phyloP scores from a whole-genome alignment of 1,284 basidiomycete genomes.

The Marasmius fiardii region DNA sequence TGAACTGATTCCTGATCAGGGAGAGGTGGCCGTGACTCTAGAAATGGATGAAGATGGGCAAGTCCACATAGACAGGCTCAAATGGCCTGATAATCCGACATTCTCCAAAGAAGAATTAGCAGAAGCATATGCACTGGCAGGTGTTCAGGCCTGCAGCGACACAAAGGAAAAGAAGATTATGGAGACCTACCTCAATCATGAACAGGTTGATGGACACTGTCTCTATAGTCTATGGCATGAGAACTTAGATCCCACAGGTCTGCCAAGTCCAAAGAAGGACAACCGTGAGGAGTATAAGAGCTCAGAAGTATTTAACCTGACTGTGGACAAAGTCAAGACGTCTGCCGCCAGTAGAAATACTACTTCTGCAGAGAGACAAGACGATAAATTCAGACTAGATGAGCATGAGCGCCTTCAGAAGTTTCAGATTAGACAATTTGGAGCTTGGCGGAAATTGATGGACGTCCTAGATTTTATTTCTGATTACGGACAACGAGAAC shows the following conservation, averaged over 20 bases:
- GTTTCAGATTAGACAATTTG: background rate
- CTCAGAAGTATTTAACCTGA: background rate
- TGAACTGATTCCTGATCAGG: conserved; percentile 1
- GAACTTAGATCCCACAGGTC: background rate
- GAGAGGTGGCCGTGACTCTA: conserved; percentile 3
- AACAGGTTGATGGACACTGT: background rate
- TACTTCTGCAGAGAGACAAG: background rate
- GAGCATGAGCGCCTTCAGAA: background rate
- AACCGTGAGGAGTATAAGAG: too few species aligned
- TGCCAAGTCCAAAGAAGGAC: background rate
- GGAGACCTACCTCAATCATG: too few species aligned
- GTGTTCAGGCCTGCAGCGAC: too few species aligned
- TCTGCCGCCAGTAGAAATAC: background rate
- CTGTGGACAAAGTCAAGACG: background rate
- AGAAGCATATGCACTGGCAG: background rate
- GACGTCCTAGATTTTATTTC: background rate
- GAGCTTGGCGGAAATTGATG: background rate
- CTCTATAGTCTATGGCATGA: background rate
- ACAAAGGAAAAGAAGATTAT: too few species aligned
- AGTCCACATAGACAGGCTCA: background rate
- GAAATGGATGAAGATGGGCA: background rate
- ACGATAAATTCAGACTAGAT: background rate
- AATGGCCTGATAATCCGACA: background rate
- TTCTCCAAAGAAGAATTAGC: background rate
- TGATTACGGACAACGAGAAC: background rate